A percentile compares a stretch with the other conserved stretches of the same genome.
phyloP scores from a whole-genome alignment of 164 flowering plant genomes.

The Macadamia integrifolia region DNA sequence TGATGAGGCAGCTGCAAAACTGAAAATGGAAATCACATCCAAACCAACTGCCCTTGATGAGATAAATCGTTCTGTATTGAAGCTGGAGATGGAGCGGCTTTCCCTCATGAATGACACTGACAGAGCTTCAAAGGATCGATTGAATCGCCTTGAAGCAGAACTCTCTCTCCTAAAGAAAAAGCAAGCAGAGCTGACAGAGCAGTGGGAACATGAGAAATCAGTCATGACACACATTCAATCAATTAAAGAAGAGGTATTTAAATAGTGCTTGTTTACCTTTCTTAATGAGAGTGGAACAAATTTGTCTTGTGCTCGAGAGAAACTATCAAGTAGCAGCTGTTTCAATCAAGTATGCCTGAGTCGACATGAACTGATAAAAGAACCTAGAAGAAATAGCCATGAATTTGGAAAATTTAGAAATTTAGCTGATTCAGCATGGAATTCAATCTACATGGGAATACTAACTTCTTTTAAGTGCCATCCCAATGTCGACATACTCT shows the following conservation, averaged over 20 bases:
- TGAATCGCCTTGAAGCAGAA: conserved; percentile 79
- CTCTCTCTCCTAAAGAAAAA: conserved; percentile 59
- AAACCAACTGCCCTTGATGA: conserved; percentile 93
- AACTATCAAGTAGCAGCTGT: too few species aligned
- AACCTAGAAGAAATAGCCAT: too few species aligned
- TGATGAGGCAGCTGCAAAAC: conserved; percentile 95
- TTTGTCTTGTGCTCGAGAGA: too few species aligned
- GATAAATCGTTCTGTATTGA: conserved; percentile 73
- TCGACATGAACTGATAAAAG: too few species aligned
- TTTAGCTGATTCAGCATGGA: too few species aligned
- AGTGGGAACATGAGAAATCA: conserved; percentile 92
- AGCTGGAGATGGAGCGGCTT: conserved; percentile 89
- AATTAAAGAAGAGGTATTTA: conserved; percentile 84
- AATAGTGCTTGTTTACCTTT: background rate
- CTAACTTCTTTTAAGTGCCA: too few species aligned
- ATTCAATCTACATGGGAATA: too few species aligned
- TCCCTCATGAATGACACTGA: conserved; percentile 87
- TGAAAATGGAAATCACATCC: conserved; percentile 95
- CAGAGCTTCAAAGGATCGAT: conserved; percentile 80
- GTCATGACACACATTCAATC: conserved; percentile 91
- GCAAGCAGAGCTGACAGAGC: conserved; percentile 72
- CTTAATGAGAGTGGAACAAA: too few species aligned
- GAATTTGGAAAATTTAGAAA: too few species aligned
- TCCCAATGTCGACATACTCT: too few species aligned
- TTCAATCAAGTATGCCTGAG: too few species aligned